Conservation (phyloP, 2,329 filamentous ascomycete genomes). For the Davidsoniella virescens region DNA sequence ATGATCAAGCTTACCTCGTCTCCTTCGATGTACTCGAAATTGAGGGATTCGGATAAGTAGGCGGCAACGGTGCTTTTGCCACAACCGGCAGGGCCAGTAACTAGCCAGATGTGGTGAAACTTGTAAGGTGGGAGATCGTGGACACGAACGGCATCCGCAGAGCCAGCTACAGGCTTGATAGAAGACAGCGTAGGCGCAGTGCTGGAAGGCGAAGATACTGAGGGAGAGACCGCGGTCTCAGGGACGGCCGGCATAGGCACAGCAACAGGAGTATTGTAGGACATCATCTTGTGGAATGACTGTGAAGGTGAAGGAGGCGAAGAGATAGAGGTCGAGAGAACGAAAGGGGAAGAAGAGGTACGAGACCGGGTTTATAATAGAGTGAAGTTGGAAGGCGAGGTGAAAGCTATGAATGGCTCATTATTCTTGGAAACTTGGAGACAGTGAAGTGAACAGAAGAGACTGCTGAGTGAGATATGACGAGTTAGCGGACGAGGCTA, state of each 20-base stretch:
- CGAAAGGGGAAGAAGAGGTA: constrained; percentile 9
- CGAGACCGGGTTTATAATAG: background rate
- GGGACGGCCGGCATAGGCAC: constrained; percentile 16
- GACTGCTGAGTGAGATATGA: background rate
- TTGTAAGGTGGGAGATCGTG: constrained; percentile 16
- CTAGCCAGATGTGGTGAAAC: constrained; percentile 60
- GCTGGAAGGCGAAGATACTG: constrained; percentile 16
- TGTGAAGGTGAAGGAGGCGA: background rate
- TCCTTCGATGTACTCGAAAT: constrained; percentile 59
- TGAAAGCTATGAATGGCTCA: background rate
- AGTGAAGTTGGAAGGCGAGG: background rate
- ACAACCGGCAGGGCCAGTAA: constrained; percentile 64
- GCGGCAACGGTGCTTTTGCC: constrained; percentile 64
- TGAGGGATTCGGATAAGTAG: constrained; percentile 43
- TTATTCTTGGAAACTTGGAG: background rate
- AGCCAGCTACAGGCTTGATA: constrained; percentile 8
- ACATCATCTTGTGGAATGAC: constrained; percentile 28
- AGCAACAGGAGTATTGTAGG: constrained; percentile 31
- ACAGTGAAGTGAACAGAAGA: background rate
- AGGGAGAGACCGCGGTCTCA: constrained; percentile 13
- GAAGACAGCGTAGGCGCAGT: constrained; percentile 2
- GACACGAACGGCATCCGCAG: constrained; percentile 3
- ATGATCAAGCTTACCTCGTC: constrained; percentile 44
- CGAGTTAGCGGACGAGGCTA: background rate
- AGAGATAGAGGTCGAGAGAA: constrained; percentile 12